phyloP scores from a whole-genome alignment of 148 eudicot genomes.

The Vaccinium vitisidaea region DNA sequence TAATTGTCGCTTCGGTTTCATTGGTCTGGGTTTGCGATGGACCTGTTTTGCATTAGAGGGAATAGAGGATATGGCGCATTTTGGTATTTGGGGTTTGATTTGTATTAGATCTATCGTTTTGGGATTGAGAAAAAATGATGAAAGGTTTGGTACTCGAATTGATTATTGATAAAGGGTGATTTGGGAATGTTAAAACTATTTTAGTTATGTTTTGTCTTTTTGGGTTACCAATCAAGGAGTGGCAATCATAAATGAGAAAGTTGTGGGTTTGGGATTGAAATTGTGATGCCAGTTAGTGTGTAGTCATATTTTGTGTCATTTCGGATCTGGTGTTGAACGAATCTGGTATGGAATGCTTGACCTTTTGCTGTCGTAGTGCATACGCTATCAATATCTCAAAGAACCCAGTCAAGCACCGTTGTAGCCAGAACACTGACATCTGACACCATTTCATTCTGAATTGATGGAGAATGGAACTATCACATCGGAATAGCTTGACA shows the following conservation, averaged over 20 bases:
- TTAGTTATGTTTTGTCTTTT: not conserved
- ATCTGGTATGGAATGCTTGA: not conserved
- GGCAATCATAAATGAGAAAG: not conserved
- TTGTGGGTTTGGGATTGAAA: not conserved
- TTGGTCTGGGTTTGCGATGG: not conserved
- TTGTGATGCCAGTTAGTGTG: not conserved
- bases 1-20: not conserved
- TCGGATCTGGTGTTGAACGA: not conserved
- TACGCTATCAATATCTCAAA: not conserved
- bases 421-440: not conserved
- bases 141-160: not conserved
- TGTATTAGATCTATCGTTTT: constrained; percentile 17
- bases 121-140: not conserved
- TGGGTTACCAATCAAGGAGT: not conserved
- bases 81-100: not conserved
- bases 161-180: not conserved
- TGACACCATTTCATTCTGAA: not conserved
- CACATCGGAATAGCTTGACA: not conserved
- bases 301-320: not conserved
- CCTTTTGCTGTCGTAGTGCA: not conserved
- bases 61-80: not conserved
- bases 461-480: not conserved
- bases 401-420: not conserved
- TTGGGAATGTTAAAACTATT: not conserved
- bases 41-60: not conserved